Base-by-base conservation (phyloP, 192 early-diverging fungal species). In the Backusella liffmaniae region DNA sequence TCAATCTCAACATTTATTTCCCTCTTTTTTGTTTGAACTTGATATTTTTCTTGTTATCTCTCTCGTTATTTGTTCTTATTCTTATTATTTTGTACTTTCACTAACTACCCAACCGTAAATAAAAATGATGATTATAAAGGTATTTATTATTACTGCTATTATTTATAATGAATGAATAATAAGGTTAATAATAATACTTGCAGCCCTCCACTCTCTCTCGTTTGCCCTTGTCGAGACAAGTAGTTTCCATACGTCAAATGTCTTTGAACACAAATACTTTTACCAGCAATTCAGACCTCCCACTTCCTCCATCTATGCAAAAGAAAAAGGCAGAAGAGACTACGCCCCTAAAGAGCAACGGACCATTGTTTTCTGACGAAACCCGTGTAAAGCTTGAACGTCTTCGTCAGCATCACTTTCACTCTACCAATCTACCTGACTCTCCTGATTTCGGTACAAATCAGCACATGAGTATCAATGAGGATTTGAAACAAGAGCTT, bases 371-470 rank as follows among this genome's bases (percentile, higher is more conserved):
- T 23, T 71, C 35, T 65, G 76, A 77, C 29, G 77, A 74, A 67
- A 74, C 77, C 12, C 41, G 77, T 30, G 34, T 39, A 21, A 73
- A 39, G 15, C 67, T 79, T 15, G 73, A 69, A 67, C 53, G 73
- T 32, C 67, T 74, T 23, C 72, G 77, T 21, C 72, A 79, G 32
- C 73, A 79, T 62, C 72, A 74, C 41, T 83, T 83, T 32, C 74
- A 79, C 39, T 70, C 82, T 15, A 73, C 83, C 67, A 84, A 84
- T 69, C 65, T 77, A 37, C 81, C 80, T 26, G 74, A 72, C 15
- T 84, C 86, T 32, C 86, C 85, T 49, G 84, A 86, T 68, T 90
- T 90, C 78, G 87, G 87, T 10, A 86, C 83, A 51, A 90, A 90
- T 76, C 89, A 88, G 67, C 78, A 90, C 67, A 83, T 90, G 35